Base-by-base conservation (phyloP, 306 rosid genomes). In the Erythrophleum fordii region DNA sequence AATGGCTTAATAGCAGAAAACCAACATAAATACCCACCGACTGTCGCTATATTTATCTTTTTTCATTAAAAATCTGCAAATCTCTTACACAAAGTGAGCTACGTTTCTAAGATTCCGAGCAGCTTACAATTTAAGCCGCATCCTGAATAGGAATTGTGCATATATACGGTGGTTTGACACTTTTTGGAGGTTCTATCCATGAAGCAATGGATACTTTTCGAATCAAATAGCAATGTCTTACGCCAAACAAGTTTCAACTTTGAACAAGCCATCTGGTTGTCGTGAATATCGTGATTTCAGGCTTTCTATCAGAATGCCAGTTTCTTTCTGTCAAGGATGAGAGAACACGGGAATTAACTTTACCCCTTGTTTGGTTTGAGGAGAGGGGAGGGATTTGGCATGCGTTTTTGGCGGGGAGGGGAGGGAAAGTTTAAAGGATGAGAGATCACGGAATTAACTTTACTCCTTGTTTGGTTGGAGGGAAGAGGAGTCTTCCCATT, bases 41-140 rank as follows among this genome's bases (percentile, higher is more conserved):
- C 60, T 61, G 8, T 22, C 72, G 11, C 10, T 44, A 26, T 77
- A 16, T 39, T 69, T 65, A 1, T 29, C 44, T 22, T 69, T 75
- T 75, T 69, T 28, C 60, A 68, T 59, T 22, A 11, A 62, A 56
- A 51, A 59, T 59, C 81, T 76, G 81, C 75, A 70, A 80, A 67
- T 86, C 55, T 72, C 46, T 16, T 59, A 29, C 22, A 58, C 72
- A 77, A 68, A 83, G 78, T 60, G 34, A 73, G 61, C 49, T 31
- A 77, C 75, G 85, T 73, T 78, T 61, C 80, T 74, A 58, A 78
- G 66, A 81, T 84, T 87, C 90, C 71, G 39, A 22, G 80, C 74
- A 84, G 86, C 90, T 87, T 87, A 59, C 51, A 13, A 76, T 77
- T 70, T 48, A 87, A 87, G 85, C 77, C 35, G 48, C 72, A 80